Evolutionary conservation across 345 rosid genomes (phyloP).

Genomic region (Acer negundo): DNA sequence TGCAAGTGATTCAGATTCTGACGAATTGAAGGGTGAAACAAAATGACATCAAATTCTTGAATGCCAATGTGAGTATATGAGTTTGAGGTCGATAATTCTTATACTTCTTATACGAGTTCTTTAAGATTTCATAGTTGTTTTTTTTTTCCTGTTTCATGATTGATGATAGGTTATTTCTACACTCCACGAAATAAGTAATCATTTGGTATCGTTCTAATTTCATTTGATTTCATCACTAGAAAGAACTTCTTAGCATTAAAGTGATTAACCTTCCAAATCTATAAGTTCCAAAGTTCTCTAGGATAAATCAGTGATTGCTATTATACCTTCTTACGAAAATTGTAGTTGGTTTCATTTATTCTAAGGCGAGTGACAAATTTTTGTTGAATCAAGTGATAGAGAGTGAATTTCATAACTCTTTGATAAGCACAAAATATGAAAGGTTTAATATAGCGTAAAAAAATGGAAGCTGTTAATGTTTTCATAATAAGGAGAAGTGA

Average conservation of each 20-base stretch:
- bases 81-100: not conserved
- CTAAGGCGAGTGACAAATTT: not conserved
- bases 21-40: slow-evolving; percentile 34
- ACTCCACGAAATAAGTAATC: not conserved
- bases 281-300: not conserved
- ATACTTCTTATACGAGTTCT: not conserved
- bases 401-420: not conserved
- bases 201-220: not conserved
- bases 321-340: not conserved
- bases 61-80: slow-evolving; percentile 1
- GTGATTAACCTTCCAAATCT: not conserved
- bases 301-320: not conserved
- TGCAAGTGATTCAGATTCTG: slow-evolving; percentile 78
- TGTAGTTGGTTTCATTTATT: not conserved
- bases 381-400: not conserved
- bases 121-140: not conserved
- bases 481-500: not conserved
- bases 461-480: not conserved
- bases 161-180: not conserved
- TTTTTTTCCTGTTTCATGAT: not conserved
- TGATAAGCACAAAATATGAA: not conserved
- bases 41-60: slow-evolving; percentile 16
- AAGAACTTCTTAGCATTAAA: not conserved
- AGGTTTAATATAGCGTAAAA: not conserved
- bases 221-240: not conserved